Evolutionary conservation across 352 stramenopile genomes (phyloP), one percentile per base, ranked within the genome.

Genomic region (Phytophthora pinifolia): DNA sequence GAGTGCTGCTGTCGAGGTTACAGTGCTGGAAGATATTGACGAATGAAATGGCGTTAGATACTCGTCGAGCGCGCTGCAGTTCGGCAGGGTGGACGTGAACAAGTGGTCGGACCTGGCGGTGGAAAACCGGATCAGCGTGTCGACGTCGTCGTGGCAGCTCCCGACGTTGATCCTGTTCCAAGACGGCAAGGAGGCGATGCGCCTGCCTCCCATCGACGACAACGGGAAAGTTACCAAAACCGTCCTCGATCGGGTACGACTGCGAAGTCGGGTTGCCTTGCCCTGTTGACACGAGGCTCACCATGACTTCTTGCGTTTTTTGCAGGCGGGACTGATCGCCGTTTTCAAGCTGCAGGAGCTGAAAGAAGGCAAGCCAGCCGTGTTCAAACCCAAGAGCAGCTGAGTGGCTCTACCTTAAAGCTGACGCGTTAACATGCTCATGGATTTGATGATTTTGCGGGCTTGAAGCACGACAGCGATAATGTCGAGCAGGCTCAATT

Each of bases 141-240:
- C 75, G 4, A 70, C 77, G 22, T 81, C 74, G 33, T 88, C 79
- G 17, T 83, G 58, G 65, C 82, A 90, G 54, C 57, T 92, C 14
- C 79, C 82, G 53, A 86, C 79, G 13, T 59, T 92, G 17, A 77
- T 89, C 38, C 62, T 92, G n/a, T 92, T 90, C 54, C 71, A 87
- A 35, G 47, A 74, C 45, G 82, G 77, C 30, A 59, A 79, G 35
- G 76, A 90, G 54, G 52, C 67, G 14, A 72, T 80, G 30, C 74
- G 82, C 1, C 61, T 90, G 41, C 82, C 82, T 0, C 64, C 70
- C 10, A 69, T 92, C 54, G 69, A 85, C 35, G 54, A 67, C 9
- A 70, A 81, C 34, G 75, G 69, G 15, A 86, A 74, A 25, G 69
- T 83, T 18, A 70, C 64, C 42, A 87, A 83, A 59, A 82, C 75